Percentiles rank a stretch among this genome's conserved stretches.
phyloP scores from a whole-genome alignment of 139 green algal genomes.

The Closterium sp. region DNA sequence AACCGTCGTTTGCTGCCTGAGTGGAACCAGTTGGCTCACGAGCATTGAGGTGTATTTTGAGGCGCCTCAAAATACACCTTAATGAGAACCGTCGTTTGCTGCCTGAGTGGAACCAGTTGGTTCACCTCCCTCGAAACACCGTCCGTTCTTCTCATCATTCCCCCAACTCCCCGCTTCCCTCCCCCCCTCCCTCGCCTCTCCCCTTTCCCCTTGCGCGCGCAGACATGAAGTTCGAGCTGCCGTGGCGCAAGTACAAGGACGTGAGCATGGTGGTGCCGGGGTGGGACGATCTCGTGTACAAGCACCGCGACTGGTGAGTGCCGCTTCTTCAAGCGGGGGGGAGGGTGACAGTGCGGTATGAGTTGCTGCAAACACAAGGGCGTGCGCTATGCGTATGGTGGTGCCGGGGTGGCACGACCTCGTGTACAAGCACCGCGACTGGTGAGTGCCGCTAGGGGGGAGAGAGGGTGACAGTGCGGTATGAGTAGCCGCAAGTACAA shows the following conservation, averaged over 20 bases:
- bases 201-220: not conserved
- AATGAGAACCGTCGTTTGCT: no score
- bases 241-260: conserved; percentile 9
- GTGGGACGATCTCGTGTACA: conserved; percentile 30
- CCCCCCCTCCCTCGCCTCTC: not conserved
- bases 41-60: no score
- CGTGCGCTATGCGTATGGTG: conserved; percentile 21
- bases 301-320: conserved; percentile 26
- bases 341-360: not conserved
- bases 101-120: no score
- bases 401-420: conserved; percentile 20
- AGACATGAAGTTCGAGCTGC: no score
- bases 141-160: no score
- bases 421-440: conserved; percentile 35
- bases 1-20: no score
- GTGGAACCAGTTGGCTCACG: no score
- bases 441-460: not conserved
- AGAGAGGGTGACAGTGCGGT: not conserved
- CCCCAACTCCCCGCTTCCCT: no score
- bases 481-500: not conserved
- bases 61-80: no score
- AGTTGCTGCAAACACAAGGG: not conserved
- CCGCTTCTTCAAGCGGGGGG: not conserved
- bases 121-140: no score
- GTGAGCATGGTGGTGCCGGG: conserved; percentile 23